Evolutionary conservation across 345 rosid genomes (phyloP).

Genomic region (Camelina neglecta): DNA sequence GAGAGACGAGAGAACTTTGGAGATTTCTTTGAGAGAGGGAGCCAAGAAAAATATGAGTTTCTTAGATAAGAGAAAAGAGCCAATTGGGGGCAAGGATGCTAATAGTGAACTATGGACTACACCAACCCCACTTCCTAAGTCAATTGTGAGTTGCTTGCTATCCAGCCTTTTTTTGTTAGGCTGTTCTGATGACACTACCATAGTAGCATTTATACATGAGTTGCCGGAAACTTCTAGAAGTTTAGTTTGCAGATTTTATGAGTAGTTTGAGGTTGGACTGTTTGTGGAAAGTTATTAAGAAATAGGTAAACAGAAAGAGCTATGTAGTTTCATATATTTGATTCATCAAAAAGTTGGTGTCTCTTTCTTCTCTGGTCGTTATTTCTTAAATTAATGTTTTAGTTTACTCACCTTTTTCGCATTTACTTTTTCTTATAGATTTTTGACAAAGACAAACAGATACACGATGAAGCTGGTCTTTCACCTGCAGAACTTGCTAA

Average conservation of each 20-base stretch:
- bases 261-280: slow-evolving; percentile 4
- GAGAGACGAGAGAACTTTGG: slow-evolving; percentile 44
- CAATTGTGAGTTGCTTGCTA: slow-evolving; percentile 55
- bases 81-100: slow-evolving; percentile 49
- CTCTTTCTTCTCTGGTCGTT: slow-evolving; percentile 19
- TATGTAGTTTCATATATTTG: slow-evolving; percentile 7
- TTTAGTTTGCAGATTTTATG: slow-evolving; percentile 14
- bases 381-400: not conserved
- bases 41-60: slow-evolving; percentile 41
- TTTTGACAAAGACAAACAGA: slow-evolving; percentile 38
- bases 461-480: slow-evolving; percentile 56
- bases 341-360: slow-evolving; percentile 16
- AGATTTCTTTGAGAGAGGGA: slow-evolving; percentile 39
- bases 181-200: slow-evolving; percentile 25
- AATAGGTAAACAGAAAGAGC: slow-evolving; percentile 14
- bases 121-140: slow-evolving; percentile 52
- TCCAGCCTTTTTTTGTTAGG: not conserved
- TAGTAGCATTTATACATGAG: not conserved
- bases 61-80: slow-evolving; percentile 46
- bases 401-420: not conserved
- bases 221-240: not conserved
- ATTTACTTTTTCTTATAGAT: slow-evolving; percentile 20
- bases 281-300: slow-evolving; percentile 28
- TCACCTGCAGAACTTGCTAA: slow-evolving; percentile 85
- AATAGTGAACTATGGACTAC: slow-evolving; percentile 47